These are phyloP conservation scores for Phaeodactylum tricornutum DNA, from an alignment of 108 stramenopile genomes.

Conservation along the genomic window DNA sequence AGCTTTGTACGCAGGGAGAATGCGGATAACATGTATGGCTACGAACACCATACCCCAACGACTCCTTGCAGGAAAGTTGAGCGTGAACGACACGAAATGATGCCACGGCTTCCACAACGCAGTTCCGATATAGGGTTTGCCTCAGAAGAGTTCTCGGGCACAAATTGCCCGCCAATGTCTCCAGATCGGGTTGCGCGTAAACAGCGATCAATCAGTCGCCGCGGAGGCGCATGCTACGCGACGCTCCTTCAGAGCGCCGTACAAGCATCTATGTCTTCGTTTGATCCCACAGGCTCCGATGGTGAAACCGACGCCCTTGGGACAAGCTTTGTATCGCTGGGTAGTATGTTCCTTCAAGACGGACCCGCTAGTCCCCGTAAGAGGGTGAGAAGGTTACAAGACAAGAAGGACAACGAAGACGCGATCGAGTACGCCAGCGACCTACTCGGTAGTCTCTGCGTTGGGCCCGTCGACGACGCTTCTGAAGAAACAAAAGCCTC, in stretches of 20 bases:
- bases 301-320: neutral
- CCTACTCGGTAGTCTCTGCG: neutral
- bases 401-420: neutral
- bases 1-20: too few relatives aligned
- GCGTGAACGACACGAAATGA: too few relatives aligned
- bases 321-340: neutral
- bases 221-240: neutral
- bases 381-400: neutral
- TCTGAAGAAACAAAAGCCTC: neutral
- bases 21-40: too few relatives aligned
- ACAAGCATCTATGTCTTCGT: neutral
- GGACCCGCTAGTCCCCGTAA: neutral
- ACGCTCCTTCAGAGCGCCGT: neutral
- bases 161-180: neutral
- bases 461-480: neutral
- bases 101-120: too few relatives aligned
- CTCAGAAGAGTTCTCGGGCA: too few relatives aligned
- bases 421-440: neutral
- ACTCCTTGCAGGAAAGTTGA: too few relatives aligned
- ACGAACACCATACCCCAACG: too few relatives aligned
- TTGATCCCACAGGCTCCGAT: neutral
- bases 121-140: too few relatives aligned
- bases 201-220: neutral
- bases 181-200: constrained; percentile 1
- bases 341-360: neutral